Evolutionary conservation across 345 rosid species (phyloP), one percentile per base, ranked within the genome.

Genomic region (Microcos paniculata): DNA sequence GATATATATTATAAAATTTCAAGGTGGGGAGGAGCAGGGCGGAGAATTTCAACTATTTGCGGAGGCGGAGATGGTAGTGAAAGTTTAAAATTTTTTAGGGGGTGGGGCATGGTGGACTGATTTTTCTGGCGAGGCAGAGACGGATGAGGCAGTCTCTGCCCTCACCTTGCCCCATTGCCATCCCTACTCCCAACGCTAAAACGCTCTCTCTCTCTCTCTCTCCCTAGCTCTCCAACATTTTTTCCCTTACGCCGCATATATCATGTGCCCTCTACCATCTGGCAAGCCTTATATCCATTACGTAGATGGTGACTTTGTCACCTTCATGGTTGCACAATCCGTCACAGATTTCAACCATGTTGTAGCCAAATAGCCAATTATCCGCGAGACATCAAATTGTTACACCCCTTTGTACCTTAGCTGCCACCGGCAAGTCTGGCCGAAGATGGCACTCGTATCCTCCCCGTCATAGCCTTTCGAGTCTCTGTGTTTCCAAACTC

Each of bases 141-240:
- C n/a, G n/a, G n/a, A n/a, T n/a, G n/a, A n/a, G n/a, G n/a, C n/a
- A n/a, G n/a, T n/a, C n/a, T n/a, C n/a, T n/a, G n/a, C n/a, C n/a
- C n/a, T n/a, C n/a, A n/a, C n/a, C n/a, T n/a, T n/a, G n/a, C n/a
- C n/a, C n/a, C n/a, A n/a, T n/a, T n/a, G n/a, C n/a, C n/a, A n/a
- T n/a, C n/a, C n/a, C n/a, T n/a, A n/a, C n/a, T n/a, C n/a, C 87
- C 88, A 7, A 52, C 43, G 74, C 85, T 88, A 31, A 82, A 78
- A 70, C 82, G 75, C 51, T 85, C 93, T 45, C 90, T 90, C 33
- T 82, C 84, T 42, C 51, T 85, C 93, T 45, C 90, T 90, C 33
- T 82, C 84, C 49, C 43, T 75, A 40, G 64, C 87, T 71, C 91
- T 87, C 68, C 80, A 68, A 46, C 82, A 71, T 14, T 88, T 85